Base-by-base conservation (phyloP, 1,139 yeast genomes). In the Starmera stellimalicola region DNA sequence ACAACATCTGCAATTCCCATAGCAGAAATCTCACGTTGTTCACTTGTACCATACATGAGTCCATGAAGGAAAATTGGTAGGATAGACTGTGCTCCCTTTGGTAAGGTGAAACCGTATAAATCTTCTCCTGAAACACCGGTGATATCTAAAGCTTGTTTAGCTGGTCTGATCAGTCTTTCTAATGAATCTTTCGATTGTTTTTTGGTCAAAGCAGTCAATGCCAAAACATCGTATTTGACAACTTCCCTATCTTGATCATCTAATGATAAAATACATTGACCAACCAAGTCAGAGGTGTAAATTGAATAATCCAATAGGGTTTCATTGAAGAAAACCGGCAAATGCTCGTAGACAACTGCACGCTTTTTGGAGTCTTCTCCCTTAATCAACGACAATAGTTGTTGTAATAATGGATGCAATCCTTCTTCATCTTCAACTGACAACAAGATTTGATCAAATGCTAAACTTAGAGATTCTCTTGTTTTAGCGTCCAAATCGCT, bases 21-120 rank as follows among this genome's bases (percentile, higher is more conserved):
- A 0, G 98, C 97, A 23, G 96, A 73, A 20, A 67, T 62, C 56
- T 88, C 97, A 58, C 88, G 78, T 52, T 82, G 91, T 32, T 79
- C 91, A 40, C 77, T 67, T 35, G 73, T 73, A 45, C 98, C 99
- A 58, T 87, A 85, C 94, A 91, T 84, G 49, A 93, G 72, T 40
- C 97, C 98, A 56, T 91, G 96, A 48, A 87, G 65, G 64, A 93
- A 91, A 36, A 93, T 74, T 18, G 98, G 98, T 47, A 93, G 66
- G 29, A 93, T 61, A 59, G 94, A 79, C 54, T 73, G 77, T 41
- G 96, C 93, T 32, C 97, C 97, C 58, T 70, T 80, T 45, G 95
- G 93, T 18, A 66, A 50, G 23, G 70, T 58, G 58, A 88, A 84
- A 1, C 87, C 96, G 19, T 82, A 75, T 38, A 85, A 60, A 32